Base-by-base conservation (phyloP, 306 rosid species). In the Ormosia emarginata region DNA sequence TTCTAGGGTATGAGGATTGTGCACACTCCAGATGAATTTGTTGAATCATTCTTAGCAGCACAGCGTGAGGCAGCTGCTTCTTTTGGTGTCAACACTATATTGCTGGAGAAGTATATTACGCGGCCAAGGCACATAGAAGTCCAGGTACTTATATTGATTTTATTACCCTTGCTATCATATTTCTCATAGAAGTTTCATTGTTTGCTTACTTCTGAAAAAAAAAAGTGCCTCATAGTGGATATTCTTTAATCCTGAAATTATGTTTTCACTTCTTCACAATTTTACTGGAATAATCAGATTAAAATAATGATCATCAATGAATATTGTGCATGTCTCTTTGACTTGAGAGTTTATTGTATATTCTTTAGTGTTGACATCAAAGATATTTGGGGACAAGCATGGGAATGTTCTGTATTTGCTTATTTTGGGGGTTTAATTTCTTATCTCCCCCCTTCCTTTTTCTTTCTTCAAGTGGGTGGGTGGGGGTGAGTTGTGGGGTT, bases 31-130 rank as follows among this genome's bases (percentile, higher is more conserved):
- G 89, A 90, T 82, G 98, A 95, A 75, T 95, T 95, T 85, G 91
- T 79, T 39, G 99, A 95, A 67, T 85, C 98, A 32, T 95, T 95
- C 83, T 81, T 93, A 85, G 98, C 97, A 90, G 99, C 98, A 41
- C 99, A 95, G 82, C 99, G 97, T 39, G 99, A 95, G 84, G 99
- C 99, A 82, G 97, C 98, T 71, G 94, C 99, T 87, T 95, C 99
- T 43, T 95, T 95, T 81, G 99, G 99, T 18, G 74, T 90, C 77
- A 86, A 82, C 85, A 93, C 99, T 13, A 93, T 95, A 74, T 87
- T 95, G 90, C 90, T 95, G 83, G 99, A 95, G 94, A 95, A 95
- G 82, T 95, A 95, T 86, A 93, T 95, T 74, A 90, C 92, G 57
- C 88, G 65, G 81, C 99, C 99, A 34, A 90, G 99, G 90, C 99